Evolutionary conservation across 495 filamentous ascomycete species (phyloP).

Genomic region (Daldinia concentrica): DNA sequence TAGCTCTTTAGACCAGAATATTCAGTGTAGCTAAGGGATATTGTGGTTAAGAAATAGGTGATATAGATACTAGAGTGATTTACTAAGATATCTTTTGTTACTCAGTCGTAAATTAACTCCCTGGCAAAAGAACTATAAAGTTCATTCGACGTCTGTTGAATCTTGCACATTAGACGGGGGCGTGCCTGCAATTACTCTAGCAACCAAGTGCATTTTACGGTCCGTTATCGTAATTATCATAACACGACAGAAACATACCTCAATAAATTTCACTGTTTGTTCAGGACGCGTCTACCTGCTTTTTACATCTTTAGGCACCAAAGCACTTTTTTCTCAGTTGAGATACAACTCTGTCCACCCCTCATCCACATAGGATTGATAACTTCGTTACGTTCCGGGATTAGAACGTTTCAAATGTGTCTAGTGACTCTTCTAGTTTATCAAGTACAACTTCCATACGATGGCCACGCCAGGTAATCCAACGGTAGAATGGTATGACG

Average conservation of each 20-base stretch:
- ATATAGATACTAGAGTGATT: too few relatives aligned
- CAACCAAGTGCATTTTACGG: too few relatives aligned
- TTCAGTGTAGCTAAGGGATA: not conserved
- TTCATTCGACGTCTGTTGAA: not conserved
- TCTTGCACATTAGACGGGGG: too few relatives aligned
- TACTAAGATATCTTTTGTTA: too few relatives aligned
- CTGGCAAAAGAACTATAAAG: too few relatives aligned
- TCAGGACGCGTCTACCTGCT: too few relatives aligned
- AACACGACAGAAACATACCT: not conserved
- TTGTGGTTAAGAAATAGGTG: not conserved
- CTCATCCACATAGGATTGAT: too few relatives aligned
- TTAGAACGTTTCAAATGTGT: not conserved
- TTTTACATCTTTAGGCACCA: too few relatives aligned
- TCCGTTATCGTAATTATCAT: not conserved
- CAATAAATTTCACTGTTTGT: not conserved
- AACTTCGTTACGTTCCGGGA: not conserved
- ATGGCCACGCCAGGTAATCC: not conserved
- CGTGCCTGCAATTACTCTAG: too few relatives aligned
- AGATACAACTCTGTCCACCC: too few relatives aligned
- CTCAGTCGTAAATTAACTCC: not conserved
- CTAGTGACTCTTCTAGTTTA: not conserved
- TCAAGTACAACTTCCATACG: not conserved
- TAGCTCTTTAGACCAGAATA: not conserved
- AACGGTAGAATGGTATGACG: not conserved
- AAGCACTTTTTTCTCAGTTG: too few relatives aligned